phyloP scores from a whole-genome alignment of 805 yeast species.

The Pichia nakasei region DNA sequence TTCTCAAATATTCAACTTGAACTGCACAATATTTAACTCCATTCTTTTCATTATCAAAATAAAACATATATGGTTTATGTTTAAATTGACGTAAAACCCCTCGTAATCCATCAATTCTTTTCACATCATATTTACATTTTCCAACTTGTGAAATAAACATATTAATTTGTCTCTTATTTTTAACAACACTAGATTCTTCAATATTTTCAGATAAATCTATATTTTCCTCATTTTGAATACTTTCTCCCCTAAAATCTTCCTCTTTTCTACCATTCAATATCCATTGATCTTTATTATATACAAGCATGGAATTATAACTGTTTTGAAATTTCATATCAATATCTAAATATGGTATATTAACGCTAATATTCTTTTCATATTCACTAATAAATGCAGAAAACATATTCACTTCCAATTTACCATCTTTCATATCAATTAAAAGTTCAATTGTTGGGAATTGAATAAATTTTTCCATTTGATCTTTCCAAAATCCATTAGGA shows the following conservation, averaged over 20 bases:
- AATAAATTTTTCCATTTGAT: slow-evolving; percentile 13
- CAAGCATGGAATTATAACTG: slow-evolving; percentile 21
- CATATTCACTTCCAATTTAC: slow-evolving; percentile 13
- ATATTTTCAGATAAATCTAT: neutral
- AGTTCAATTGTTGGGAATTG: slow-evolving; percentile 25
- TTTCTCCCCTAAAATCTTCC: slow-evolving; percentile 1
- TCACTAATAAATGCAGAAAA: slow-evolving; percentile 22
- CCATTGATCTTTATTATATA: slow-evolving; percentile 15
- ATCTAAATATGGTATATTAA: slow-evolving; percentile 20
- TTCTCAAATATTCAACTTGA: slow-evolving; percentile 17
- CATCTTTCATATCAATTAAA: slow-evolving; percentile 21
- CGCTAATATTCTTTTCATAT: slow-evolving; percentile 19
- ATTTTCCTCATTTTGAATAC: neutral
- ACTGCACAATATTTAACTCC: slow-evolving; percentile 7
- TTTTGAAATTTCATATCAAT: slow-evolving; percentile 26
- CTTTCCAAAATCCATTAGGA: slow-evolving; percentile 25
- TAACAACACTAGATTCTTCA: slow-evolving; percentile 7
- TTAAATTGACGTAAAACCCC: slow-evolving; percentile 5
- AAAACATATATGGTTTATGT: slow-evolving; percentile 7
- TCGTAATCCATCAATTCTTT: slow-evolving; percentile 4
- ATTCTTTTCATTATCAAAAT: neutral
- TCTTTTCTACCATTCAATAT: slow-evolving; percentile 6
- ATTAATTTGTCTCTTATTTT: slow-evolving; percentile 16
- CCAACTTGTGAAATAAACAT: slow-evolving; percentile 18
- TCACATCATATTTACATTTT: slow-evolving; percentile 15